Percentiles rank a stretch among this genome's conserved stretches.
Conservation (phyloP, 148 eudicot genomes). For the Cornus florida region DNA sequence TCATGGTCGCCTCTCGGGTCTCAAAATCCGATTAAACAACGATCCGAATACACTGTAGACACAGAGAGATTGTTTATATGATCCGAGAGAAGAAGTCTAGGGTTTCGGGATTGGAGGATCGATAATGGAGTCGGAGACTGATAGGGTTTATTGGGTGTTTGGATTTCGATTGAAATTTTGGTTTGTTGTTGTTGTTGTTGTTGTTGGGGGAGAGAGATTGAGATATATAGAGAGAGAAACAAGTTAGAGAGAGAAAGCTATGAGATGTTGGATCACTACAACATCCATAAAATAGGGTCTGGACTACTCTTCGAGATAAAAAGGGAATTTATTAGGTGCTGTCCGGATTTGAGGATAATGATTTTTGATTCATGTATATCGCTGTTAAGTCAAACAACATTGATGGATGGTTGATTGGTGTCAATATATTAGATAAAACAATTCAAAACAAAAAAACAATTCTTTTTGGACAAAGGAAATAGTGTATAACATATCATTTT, state of each 20-base stretch:
- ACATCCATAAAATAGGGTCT: neutral
- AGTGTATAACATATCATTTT: no score
- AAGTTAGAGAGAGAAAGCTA: no score
- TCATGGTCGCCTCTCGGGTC: constrained; percentile 36
- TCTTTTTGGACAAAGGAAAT: no score
- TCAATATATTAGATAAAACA: no score
- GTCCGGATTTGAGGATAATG: neutral
- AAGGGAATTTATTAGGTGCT: neutral
- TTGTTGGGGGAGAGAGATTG: neutral
- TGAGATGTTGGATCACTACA: neutral
- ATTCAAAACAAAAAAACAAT: no score
- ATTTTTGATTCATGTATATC: neutral
- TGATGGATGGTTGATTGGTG: no score
- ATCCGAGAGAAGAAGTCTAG: neutral
- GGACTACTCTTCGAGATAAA: neutral
- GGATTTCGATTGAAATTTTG: neutral
- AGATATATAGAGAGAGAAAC: constrained; percentile 1
- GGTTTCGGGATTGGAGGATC: constrained; percentile 3
- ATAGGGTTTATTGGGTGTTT: neutral
- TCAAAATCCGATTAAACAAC: neutral
- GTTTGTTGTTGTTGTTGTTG: neutral
- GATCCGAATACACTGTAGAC: no score
- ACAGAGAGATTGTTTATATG: neutral
- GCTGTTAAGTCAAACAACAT: neutral
- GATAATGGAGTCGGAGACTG: neutral